phyloP scores from a whole-genome alignment of 2,329 filamentous ascomycete genomes.

The Xylaria sp. region DNA sequence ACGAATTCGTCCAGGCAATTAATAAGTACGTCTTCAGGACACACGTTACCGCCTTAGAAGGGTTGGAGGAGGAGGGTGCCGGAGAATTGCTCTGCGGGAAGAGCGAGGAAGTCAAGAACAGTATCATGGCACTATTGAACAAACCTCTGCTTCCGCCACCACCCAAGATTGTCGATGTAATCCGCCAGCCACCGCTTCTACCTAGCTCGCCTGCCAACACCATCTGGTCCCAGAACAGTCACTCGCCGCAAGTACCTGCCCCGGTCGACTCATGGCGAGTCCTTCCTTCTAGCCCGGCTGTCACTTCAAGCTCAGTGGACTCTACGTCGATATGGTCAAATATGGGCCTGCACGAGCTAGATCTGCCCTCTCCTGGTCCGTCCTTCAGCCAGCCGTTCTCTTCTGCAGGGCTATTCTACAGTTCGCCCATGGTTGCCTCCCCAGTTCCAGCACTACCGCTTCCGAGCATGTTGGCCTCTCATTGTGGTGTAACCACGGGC shows the following conservation, averaged over 20 bases:
- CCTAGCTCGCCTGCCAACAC: constrained; percentile 77
- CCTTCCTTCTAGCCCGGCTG: constrained; percentile 84
- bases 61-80: constrained; percentile 93
- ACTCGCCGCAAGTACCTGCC: constrained; percentile 69
- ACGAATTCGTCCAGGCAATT: constrained; percentile 93
- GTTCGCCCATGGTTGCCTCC: constrained; percentile 74
- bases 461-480: constrained; percentile 83
- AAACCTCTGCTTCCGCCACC: constrained; percentile 85
- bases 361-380: constrained; percentile 78
- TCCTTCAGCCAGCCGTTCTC: constrained; percentile 81
- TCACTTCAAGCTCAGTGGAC: constrained; percentile 73
- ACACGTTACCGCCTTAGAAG: constrained; percentile 86
- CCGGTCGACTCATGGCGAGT: constrained; percentile 90
- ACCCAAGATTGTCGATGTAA: constrained; percentile 85
- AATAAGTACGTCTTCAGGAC: constrained; percentile 98
- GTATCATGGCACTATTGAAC: constrained; percentile 82
- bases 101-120: constrained; percentile 90
- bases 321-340: constrained; percentile 79
- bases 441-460: constrained; percentile 79
- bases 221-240: constrained; percentile 79
- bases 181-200: constrained; percentile 83
- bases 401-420: constrained; percentile 78
- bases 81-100: constrained; percentile 91
- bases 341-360: constrained; percentile 75
- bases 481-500: constrained; percentile 80